Evolutionary conservation across 2,329 filamentous ascomycete genomes (phyloP).

Genomic region (Botrytis pseudocinerea): DNA sequence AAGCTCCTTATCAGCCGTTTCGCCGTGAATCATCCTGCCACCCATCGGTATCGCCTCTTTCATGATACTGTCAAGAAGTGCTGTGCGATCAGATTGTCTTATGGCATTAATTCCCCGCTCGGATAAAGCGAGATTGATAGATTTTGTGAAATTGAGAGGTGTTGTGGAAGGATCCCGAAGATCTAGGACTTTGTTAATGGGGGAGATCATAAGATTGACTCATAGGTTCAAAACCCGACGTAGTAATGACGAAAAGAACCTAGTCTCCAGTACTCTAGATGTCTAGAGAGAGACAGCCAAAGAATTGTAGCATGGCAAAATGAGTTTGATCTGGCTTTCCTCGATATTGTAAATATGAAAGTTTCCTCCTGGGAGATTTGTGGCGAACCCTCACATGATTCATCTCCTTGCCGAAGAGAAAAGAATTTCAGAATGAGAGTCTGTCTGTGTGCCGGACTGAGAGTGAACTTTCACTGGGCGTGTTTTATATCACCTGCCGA

Average conservation of each 20-base stretch:
- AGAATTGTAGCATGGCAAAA: too few relatives aligned
- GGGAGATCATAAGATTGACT: too few relatives aligned
- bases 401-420: not conserved
- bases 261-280: not conserved
- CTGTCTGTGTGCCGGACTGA: not conserved
- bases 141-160: constrained; percentile 93
- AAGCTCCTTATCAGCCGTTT: constrained; percentile 61
- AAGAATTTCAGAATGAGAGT: too few relatives aligned
- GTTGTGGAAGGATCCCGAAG: constrained; percentile 79
- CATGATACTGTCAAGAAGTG: constrained; percentile 73
- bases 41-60: constrained; percentile 85
- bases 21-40: constrained; percentile 93
- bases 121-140: constrained; percentile 95
- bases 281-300: not conserved
- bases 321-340: not conserved
- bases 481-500: not conserved
- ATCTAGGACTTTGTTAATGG: constrained; percentile 55
- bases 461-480: constrained; percentile 5
- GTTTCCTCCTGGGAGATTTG: not conserved
- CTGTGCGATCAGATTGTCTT: constrained; percentile 63
- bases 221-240: not conserved
- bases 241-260: not conserved
- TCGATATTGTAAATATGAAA: not conserved
- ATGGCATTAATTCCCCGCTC: constrained; percentile 92
- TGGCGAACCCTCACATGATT: constrained; percentile 10